A percentile compares a stretch with the other conserved stretches of the same genome.
These are phyloP conservation scores for Nepenthes alata DNA, from an alignment of 179 eudicot genomes.

Conservation along the genomic window DNA sequence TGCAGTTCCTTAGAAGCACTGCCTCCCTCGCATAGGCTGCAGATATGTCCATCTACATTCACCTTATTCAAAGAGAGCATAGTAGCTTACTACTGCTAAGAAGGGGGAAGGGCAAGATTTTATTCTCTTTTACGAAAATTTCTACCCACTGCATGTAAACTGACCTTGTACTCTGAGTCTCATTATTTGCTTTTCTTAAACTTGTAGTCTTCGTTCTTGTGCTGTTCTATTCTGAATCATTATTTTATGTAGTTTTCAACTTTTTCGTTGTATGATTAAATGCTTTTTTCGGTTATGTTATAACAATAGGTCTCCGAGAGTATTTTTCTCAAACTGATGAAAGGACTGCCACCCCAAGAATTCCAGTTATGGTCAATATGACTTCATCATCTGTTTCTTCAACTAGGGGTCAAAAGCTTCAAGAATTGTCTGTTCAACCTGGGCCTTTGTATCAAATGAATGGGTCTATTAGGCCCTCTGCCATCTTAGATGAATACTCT, in stretches of 20 bases:
- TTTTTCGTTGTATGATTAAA: not conserved
- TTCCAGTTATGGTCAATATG: conserved; percentile 97
- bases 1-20: no score
- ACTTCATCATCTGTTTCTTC: conserved; percentile 58
- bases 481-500: conserved; percentile 80
- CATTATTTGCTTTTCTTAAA: not conserved
- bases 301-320: conserved; percentile 71
- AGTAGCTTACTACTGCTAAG: no score
- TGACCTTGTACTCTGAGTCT: no score
- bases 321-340: conserved; percentile 90
- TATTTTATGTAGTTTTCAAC: not conserved
- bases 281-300: not conserved
- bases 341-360: conserved; percentile 68
- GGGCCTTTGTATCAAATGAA: conserved; percentile 42
- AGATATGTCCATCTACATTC: no score
- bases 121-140: no score
- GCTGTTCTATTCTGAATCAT: not conserved
- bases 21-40: no score
- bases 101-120: no score
- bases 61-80: no score
- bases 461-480: conserved; percentile 58
- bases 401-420: conserved; percentile 50
- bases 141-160: no score
- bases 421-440: conserved; percentile 29
- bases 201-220: not conserved